phyloP scores from a whole-genome alignment of 805 yeast species.

The Pichia deserticola region DNA sequence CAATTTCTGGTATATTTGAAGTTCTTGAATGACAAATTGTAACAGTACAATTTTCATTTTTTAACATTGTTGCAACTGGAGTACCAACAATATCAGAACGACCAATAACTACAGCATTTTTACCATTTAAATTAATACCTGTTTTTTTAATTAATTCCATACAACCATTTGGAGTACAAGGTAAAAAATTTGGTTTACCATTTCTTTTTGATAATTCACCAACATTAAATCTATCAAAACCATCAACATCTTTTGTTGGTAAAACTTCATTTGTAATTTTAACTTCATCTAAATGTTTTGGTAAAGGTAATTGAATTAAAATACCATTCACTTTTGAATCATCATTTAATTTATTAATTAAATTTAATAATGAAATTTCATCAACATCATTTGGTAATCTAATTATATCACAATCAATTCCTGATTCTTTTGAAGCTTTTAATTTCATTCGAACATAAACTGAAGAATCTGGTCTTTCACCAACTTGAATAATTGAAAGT shows the following conservation, averaged over 20 bases:
- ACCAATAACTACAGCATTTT: conserved; percentile 77
- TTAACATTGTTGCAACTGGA: conserved; percentile 66
- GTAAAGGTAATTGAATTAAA: conserved; percentile 71
- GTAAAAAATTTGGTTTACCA: conserved; percentile 63
- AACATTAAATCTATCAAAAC: conserved; percentile 69
- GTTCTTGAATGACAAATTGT: conserved; percentile 69
- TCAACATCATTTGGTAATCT: conserved; percentile 50
- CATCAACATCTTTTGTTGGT: conserved; percentile 70
- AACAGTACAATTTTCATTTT: conserved; percentile 68
- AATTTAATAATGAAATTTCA: conserved; percentile 47
- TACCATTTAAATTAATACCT: conserved; percentile 50
- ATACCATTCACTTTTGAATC: conserved; percentile 62
- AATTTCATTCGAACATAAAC: conserved; percentile 76
- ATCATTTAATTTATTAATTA: conserved; percentile 50
- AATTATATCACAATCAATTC: conserved; percentile 53
- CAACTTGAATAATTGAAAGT: conserved; percentile 69
- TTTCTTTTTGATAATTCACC: conserved; percentile 72
- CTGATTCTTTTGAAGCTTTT: conserved; percentile 68
- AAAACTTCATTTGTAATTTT: conserved; percentile 59
- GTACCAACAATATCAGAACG: conserved; percentile 83
- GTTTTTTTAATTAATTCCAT: conserved; percentile 55
- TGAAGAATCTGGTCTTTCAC: conserved; percentile 70
- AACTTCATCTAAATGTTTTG: conserved; percentile 61
- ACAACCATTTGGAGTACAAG: conserved; percentile 82
- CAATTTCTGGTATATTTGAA: conserved; percentile 36